A percentile compares a stretch with the other conserved stretches of the same genome.
Conservation (phyloP, 805 yeast genomes). For the Wickerhamiella slavikovae region DNA sequence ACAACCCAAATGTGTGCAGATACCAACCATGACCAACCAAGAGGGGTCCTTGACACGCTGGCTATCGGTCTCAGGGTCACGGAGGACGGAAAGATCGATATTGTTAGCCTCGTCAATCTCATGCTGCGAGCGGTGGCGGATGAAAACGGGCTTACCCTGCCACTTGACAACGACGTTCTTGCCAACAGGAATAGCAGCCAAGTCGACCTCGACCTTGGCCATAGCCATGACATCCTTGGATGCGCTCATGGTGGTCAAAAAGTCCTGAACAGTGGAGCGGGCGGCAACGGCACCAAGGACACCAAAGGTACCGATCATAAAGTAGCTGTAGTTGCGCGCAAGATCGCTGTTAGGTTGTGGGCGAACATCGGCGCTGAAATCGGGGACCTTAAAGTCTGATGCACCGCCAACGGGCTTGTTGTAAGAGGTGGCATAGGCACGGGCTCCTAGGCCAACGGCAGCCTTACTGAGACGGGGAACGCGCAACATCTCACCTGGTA, state of each 20-base stretch:
- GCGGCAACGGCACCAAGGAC: conserved; percentile 83
- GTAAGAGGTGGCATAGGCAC: conserved; percentile 6
- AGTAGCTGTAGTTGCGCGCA: conserved; percentile 75
- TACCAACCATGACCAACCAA: conserved; percentile 98
- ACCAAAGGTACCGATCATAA: conserved; percentile 95
- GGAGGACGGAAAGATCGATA: conserved; percentile 54
- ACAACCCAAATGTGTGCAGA: conserved; percentile 99
- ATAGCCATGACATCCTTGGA: conserved; percentile 97
- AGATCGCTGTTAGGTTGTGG: conserved; percentile 48
- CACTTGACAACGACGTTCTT: conserved; percentile 96
- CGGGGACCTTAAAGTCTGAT: conserved; percentile 78
- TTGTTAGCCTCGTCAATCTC: conserved; percentile 90
- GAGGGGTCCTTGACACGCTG: conserved; percentile 93
- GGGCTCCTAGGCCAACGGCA: conserved; percentile 3
- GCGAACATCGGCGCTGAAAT: conserved; percentile 63
- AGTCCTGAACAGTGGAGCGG: conserved; percentile 81
- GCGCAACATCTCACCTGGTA: conserved; percentile 3
- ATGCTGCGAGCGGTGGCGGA: conserved; percentile 89
- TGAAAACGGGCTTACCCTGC: conserved; percentile 99
- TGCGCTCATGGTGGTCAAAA: conserved; percentile 85
- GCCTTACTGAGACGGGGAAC: conserved; percentile 3
- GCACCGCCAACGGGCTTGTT: conserved; percentile 14
- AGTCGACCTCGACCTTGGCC: conserved; percentile 97
- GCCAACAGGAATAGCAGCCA: conserved; percentile 87
- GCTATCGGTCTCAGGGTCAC: conserved; percentile 87